Conservation (phyloP, 805 yeast genomes). For the Wickerhamiella cacticola region DNA sequence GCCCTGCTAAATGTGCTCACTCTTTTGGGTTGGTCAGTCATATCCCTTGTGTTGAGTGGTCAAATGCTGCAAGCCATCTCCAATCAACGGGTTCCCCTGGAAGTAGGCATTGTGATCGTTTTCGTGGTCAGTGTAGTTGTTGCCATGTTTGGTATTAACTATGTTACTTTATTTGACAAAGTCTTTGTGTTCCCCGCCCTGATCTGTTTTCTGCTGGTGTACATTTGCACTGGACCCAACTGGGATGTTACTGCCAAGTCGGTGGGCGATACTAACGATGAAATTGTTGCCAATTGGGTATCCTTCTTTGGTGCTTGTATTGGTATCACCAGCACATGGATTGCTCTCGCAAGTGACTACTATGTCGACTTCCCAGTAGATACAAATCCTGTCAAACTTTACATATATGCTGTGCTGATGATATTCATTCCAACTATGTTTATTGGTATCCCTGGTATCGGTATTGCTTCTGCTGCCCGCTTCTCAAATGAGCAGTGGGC, state of each 20-base stretch:
- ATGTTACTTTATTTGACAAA: conserved; percentile 56
- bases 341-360: conserved; percentile 75
- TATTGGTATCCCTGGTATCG: conserved; percentile 61
- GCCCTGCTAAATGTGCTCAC: conserved; percentile 63
- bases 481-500: conserved; percentile 45
- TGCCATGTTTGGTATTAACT: conserved; percentile 68
- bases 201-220: conserved; percentile 53
- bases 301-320: conserved; percentile 62
- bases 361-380: conserved; percentile 69
- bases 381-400: conserved; percentile 44
- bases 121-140: conserved; percentile 51
- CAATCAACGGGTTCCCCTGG: conserved; percentile 51
- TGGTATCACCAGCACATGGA: conserved; percentile 81
- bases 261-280: conserved; percentile 32
- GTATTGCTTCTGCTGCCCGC: conserved; percentile 54
- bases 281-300: conserved; percentile 51
- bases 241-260: conserved; percentile 25
- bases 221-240: conserved; percentile 36
- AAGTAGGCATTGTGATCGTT: conserved; percentile 64
- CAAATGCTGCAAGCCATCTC: conserved; percentile 61
- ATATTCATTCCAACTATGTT: conserved; percentile 60
- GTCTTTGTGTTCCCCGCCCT: conserved; percentile 57
- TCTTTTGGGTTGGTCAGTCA: conserved; percentile 86
- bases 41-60: conserved; percentile 82
- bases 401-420: conserved; percentile 51